A percentile compares a stretch with the other conserved stretches of the same genome.
phyloP scores from a whole-genome alignment of 2,329 filamentous ascomycete species.

The Colletotrichum endophyticum region DNA sequence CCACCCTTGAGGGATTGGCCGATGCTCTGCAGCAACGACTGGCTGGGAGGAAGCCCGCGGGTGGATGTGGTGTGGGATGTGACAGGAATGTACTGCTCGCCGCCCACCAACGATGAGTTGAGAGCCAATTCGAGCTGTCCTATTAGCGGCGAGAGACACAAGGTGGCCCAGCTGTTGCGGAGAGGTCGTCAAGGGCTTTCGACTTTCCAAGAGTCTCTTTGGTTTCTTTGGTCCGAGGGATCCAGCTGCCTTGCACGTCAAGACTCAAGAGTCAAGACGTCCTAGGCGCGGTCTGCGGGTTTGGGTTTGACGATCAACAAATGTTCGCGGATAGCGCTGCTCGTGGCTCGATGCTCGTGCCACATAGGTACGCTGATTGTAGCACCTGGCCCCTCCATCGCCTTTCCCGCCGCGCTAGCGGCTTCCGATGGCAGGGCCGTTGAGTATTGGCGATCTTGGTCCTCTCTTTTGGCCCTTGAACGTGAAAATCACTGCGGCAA shows the following conservation, averaged over 20 bases:
- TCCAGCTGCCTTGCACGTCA: not conserved
- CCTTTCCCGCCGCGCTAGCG: not conserved
- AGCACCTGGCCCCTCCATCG: not conserved
- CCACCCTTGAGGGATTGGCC: not conserved
- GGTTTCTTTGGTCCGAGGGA: not conserved
- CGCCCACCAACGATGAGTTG: not conserved
- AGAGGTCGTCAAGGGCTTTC: not conserved
- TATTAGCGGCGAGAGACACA: not conserved
- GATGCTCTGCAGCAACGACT: constrained; percentile 10
- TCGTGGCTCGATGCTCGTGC: not conserved
- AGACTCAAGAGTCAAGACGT: not conserved
- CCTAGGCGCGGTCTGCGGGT: not conserved
- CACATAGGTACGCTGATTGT: not conserved
- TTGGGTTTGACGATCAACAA: not conserved
- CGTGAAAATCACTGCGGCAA: not conserved
- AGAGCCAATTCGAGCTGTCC: not conserved
- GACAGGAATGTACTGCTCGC: not conserved
- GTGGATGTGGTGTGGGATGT: not conserved
- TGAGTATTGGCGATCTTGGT: not conserved
- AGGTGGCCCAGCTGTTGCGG: not conserved
- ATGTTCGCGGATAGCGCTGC: not conserved
- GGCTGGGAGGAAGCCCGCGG: not conserved
- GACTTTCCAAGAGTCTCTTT: not conserved
- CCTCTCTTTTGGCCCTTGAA: not conserved
- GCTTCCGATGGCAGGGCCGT: not conserved